Evolutionary conservation across 352 stramenopile species (phyloP).

Genomic region (Phytophthora citricola): DNA sequence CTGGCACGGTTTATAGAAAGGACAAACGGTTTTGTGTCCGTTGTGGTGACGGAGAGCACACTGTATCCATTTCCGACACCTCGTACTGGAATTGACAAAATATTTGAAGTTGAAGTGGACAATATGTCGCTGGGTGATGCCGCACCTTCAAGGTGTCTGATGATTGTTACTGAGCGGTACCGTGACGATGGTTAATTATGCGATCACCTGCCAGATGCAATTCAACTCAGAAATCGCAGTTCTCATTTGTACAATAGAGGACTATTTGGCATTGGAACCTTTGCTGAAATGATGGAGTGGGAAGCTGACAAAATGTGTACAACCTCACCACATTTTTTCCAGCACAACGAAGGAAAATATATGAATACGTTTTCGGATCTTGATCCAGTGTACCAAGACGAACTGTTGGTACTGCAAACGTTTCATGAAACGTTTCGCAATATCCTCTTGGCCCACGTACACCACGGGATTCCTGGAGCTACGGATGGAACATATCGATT

Average conservation of each 20-base stretch:
- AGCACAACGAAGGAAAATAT: neutral
- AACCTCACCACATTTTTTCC: neutral
- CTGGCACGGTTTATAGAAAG: neutral
- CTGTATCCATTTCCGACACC: neutral
- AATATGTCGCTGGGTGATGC: neutral
- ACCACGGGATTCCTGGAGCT: neutral
- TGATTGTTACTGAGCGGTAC: neutral
- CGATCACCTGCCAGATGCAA: neutral
- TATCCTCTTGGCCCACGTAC: neutral
- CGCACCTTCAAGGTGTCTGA: neutral
- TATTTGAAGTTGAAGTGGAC: neutral
- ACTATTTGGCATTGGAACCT: neutral
- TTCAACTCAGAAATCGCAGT: neutral
- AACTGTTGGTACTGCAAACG: neutral
- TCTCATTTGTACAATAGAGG: neutral
- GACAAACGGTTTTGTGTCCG: neutral
- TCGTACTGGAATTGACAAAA: constrained; percentile 1
- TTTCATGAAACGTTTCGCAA: neutral
- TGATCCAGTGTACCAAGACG: neutral
- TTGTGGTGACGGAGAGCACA: neutral
- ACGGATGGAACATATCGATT: neutral
- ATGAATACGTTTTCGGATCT: neutral
- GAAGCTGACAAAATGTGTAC: neutral
- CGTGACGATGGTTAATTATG: neutral
- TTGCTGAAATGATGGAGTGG: neutral